Base-by-base conservation (phyloP, 2,329 filamentous ascomycete species). In the Neopestalotiopsis sp. region DNA sequence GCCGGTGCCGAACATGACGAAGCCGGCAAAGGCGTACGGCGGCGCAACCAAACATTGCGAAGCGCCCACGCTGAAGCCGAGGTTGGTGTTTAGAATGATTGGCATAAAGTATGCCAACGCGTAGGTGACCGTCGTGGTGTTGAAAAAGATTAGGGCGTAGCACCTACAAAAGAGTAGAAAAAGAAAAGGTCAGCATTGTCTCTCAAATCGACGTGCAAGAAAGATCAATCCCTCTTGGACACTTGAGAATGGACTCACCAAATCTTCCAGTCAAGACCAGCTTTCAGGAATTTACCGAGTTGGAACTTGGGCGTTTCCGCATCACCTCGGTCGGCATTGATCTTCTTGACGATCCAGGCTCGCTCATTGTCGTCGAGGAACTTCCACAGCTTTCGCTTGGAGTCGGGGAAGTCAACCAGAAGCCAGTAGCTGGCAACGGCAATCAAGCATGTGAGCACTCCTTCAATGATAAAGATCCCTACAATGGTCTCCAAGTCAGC, bases 31-130 rank as follows among this genome's bases (percentile, higher is more conserved):
- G 32, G 81, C 87, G 76, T 91, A 93, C 0, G 91, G 91, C 0
- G 91, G 91, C 0, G 93, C 91, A 4, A 91, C 86, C 4, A 95
- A 88, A 76, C 91, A 93, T 79, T 94, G 92, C 0, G 91, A 84
- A 63, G 83, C 83, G 7, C 85, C 90, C 5, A 91, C 83, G 61
- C 79, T 83, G 82, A 93, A 95, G 14, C 88, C 87, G 83, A 95
- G 88, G 77, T 83, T 86, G 45, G 74, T 74, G 64, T 83, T 79
- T 14, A 97, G 88, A 73, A 96, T 93, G 74, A 95, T 88, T 6
- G 93, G 93, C 4, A 95, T 81, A 76, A 95, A 95, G 79, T 92
- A 95, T 2, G 92, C 91, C 9, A 96, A 87, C 0, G 92, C 89
- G 77, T 96, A 96, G 1, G 87, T 87, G 65, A 93, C 87, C 12